Evolutionary conservation across 1,284 basidiomycete species (phyloP).

Genomic region (Puccinia coronata): DNA sequence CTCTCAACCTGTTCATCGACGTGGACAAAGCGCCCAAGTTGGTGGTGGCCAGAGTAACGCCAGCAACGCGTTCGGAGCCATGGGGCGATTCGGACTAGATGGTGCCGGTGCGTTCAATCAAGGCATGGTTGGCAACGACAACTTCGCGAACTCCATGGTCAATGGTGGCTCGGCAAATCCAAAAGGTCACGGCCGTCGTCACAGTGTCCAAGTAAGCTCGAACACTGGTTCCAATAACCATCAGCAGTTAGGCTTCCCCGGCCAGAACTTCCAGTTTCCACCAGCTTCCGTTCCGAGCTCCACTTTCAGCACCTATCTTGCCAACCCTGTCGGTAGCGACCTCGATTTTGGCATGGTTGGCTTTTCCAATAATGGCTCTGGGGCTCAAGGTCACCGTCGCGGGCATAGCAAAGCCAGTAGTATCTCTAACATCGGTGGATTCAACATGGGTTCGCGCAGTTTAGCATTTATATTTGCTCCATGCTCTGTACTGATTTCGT

Average conservation of each 20-base stretch:
- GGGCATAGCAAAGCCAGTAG: constrained; percentile 18
- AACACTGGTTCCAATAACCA: constrained; percentile 56
- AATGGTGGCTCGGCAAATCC: constrained; percentile 52
- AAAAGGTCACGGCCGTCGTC: constrained; percentile 83
- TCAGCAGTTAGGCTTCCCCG: constrained; percentile 31
- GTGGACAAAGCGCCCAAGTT: constrained; percentile 51
- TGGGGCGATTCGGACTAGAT: constrained; percentile 48
- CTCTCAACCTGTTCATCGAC: constrained; percentile 50
- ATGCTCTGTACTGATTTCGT: constrained; percentile 34
- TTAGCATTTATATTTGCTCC: not conserved
- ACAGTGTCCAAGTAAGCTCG: constrained; percentile 79
- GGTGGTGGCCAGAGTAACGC: constrained; percentile 61
- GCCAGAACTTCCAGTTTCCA: constrained; percentile 52
- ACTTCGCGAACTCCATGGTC: constrained; percentile 33
- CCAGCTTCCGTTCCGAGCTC: constrained; percentile 57
- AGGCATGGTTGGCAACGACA: constrained; percentile 52
- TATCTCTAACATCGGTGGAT: constrained; percentile 50
- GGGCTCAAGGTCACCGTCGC: constrained; percentile 57
- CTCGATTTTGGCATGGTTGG: constrained; percentile 57
- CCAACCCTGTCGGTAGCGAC: constrained; percentile 32
- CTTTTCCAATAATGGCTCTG: constrained; percentile 75
- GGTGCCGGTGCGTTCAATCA: constrained; percentile 55
- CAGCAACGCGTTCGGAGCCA: constrained; percentile 32
- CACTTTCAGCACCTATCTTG: constrained; percentile 43
- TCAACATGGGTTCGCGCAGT: constrained; percentile 43